Conservation (phyloP, 495 filamentous ascomycete genomes). For the Xylaria venustula region DNA sequence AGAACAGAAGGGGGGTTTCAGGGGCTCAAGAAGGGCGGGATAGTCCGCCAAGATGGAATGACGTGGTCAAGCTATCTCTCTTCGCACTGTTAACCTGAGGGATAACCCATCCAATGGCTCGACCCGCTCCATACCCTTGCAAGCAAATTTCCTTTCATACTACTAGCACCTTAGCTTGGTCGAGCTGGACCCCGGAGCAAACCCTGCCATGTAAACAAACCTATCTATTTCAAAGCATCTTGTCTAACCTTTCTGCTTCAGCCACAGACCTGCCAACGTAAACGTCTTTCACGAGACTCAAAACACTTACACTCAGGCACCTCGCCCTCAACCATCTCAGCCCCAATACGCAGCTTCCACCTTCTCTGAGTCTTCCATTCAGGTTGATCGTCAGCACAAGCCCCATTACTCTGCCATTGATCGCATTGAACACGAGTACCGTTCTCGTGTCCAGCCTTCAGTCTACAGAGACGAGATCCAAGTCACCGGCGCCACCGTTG, state of each 20-base stretch:
- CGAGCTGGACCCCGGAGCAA: neutral
- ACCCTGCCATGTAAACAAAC: constrained; percentile 17
- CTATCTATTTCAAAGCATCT: constrained; percentile 10
- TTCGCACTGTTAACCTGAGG: constrained; percentile 7
- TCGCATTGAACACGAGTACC: constrained; percentile 81
- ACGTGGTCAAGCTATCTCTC: neutral
- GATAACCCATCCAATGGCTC: neutral
- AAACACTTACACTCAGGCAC: constrained; percentile 13
- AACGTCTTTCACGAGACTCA: constrained; percentile 26
- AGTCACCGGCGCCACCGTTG: constrained; percentile 35
- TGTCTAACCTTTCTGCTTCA: constrained; percentile 19
- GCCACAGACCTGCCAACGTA: constrained; percentile 12
- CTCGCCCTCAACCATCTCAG: constrained; percentile 30
- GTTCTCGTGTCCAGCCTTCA: constrained; percentile 67
- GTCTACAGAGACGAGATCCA: constrained; percentile 36
- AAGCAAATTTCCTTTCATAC: constrained; percentile 3
- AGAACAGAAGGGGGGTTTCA: neutral
- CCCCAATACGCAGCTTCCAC: constrained; percentile 47
- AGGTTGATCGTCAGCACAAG: constrained; percentile 51
- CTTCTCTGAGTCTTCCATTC: constrained; percentile 63
- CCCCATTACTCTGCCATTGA: constrained; percentile 63
- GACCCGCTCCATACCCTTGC: neutral
- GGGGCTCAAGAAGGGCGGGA: neutral
- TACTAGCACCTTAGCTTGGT: neutral
- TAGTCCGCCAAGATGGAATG: neutral